Percentiles rank a stretch among this genome's conserved stretches.
Conservation (phyloP, 2,329 filamentous ascomycete species). For the Ceratocystis destructans region DNA sequence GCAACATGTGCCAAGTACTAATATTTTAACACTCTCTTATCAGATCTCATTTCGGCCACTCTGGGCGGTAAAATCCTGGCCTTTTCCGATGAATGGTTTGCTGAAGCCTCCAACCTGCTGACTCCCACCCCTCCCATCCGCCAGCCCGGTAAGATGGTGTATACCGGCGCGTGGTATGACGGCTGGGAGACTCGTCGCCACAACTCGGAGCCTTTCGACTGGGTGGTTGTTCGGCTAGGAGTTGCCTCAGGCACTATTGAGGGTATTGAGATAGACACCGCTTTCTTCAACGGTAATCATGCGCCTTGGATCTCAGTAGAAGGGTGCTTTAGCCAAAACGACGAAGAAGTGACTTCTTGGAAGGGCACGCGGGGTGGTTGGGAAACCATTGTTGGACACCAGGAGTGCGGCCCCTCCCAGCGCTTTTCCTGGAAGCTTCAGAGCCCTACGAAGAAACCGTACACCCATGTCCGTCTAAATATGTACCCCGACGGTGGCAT, state of each 20-base stretch:
- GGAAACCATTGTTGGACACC: conserved; percentile 55
- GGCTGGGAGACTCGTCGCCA: conserved; percentile 57
- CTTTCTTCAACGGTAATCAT: conserved; percentile 71
- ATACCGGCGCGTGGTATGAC: conserved; percentile 56
- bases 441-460: conserved; percentile 46
- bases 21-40: conserved; percentile 5
- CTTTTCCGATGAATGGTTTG: conserved; percentile 57
- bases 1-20: background rate
- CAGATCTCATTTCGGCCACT: conserved; percentile 47
- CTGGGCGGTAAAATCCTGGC: conserved; percentile 51
- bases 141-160: conserved; percentile 54
- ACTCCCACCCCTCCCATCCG: conserved; percentile 50
- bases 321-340: conserved; percentile 53
- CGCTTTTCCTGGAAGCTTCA: conserved; percentile 60
- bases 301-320: conserved; percentile 67
- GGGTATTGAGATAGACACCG: conserved; percentile 67
- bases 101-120: conserved; percentile 49
- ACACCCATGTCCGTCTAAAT: conserved; percentile 66
- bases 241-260: conserved; percentile 58
- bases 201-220: conserved; percentile 51
- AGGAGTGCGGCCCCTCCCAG: conserved; percentile 61
- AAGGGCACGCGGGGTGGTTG: conserved; percentile 46
- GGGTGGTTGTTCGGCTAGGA: conserved; percentile 51
- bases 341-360: conserved; percentile 51
- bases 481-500: conserved; percentile 84